Evolutionary conservation across 345 rosid species (phyloP).

Genomic region (Rhodomyrtus tomentosa): DNA sequence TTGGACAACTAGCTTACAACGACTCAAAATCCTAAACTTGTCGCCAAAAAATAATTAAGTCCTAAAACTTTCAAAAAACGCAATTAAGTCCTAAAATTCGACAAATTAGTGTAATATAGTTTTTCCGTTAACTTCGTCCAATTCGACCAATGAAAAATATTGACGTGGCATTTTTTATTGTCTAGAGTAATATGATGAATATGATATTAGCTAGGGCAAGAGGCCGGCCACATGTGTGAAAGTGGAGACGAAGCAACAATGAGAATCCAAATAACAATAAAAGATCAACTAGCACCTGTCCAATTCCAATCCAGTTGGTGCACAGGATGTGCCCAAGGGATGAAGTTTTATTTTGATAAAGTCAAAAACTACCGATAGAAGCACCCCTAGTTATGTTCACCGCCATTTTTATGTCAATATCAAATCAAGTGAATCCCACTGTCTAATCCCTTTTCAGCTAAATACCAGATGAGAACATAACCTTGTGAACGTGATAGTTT

Average conservation of each 20-base stretch:
- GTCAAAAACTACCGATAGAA: background rate
- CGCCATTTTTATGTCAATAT: background rate
- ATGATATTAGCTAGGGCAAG: too few relatives aligned
- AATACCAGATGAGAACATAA: background rate
- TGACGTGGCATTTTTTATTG: too few relatives aligned
- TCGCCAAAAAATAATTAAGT: too few relatives aligned
- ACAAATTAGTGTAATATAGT: too few relatives aligned
- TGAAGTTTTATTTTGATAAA: background rate
- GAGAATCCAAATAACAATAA: background rate
- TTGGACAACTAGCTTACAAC: too few relatives aligned
- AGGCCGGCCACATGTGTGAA: background rate
- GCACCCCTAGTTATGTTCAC: background rate
- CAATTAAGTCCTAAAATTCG: too few relatives aligned
- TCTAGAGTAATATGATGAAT: too few relatives aligned
- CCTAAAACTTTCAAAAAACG: too few relatives aligned
- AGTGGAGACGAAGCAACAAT: background rate
- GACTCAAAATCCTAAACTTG: too few relatives aligned
- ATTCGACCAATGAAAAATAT: too few relatives aligned
- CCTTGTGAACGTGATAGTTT: background rate
- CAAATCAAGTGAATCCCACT: background rate
- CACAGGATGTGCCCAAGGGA: background rate
- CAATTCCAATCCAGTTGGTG: background rate
- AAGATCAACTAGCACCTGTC: background rate
- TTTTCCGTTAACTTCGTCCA: too few relatives aligned
- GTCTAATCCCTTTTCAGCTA: background rate